Conservation (phyloP, 352 stramenopile species). For the Phytophthora ohioensis region DNA sequence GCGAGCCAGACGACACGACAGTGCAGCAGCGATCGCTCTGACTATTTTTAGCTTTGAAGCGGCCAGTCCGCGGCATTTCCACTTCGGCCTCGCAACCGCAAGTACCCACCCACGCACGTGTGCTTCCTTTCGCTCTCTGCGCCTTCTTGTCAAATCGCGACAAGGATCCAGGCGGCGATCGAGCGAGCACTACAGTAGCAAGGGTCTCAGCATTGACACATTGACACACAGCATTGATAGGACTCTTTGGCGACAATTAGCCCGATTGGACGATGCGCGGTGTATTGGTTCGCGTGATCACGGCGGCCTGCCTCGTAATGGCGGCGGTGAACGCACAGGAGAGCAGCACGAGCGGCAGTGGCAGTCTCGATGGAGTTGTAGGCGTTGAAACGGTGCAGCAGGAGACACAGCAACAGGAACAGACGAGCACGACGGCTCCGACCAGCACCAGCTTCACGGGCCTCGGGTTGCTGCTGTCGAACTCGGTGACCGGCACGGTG, state of each 20-base stretch:
- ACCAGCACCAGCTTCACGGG: conserved; percentile 22
- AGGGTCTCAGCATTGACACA: conserved; percentile 10
- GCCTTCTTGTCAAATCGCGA: conserved; percentile 31
- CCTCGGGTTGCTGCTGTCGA: conserved; percentile 28
- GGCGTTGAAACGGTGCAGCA: conserved; percentile 24
- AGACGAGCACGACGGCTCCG: conserved; percentile 13
- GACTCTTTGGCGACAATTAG: not conserved
- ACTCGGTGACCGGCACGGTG: conserved; percentile 26
- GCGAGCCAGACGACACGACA: conserved; percentile 8
- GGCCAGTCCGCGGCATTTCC: conserved; percentile 29
- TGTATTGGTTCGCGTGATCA: conserved; percentile 29
- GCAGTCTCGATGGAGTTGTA: conserved; percentile 26
- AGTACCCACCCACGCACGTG: conserved; percentile 26
- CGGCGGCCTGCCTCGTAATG: conserved; percentile 33
- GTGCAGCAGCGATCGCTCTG: not conserved
- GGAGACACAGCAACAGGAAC: conserved; percentile 7
- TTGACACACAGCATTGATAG: not conserved
- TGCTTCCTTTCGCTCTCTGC: conserved; percentile 18
- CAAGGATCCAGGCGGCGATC: conserved; percentile 17
- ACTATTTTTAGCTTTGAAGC: conserved; percentile 2
- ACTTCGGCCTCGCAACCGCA: conserved; percentile 46
- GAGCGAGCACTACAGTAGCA: not conserved
- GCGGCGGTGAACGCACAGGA: conserved; percentile 27
- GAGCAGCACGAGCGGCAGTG: conserved; percentile 26
- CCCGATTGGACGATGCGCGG: conserved; percentile 25